These are phyloP conservation scores for Ophiostoma sp. DNA, from an alignment of 2,329 filamentous ascomycete species.

Conservation along the genomic window DNA sequence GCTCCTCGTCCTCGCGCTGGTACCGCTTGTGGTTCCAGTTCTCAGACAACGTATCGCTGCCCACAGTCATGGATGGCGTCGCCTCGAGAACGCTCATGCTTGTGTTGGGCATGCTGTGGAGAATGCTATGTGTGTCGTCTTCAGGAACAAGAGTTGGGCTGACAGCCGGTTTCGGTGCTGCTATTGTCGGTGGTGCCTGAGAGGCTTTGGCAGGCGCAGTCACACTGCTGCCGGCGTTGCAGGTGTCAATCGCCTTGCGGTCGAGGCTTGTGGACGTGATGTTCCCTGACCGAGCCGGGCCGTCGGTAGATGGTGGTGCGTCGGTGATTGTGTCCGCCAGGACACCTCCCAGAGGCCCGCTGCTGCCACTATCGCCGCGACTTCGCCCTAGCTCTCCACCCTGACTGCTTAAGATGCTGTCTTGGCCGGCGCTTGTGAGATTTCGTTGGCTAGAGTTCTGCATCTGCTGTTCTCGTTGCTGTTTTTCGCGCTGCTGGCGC, in stretches of 20 bases:
- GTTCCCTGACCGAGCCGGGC: neutral
- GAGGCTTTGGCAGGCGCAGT: too few relatives aligned
- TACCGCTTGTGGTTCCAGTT: slow-evolving; percentile 75
- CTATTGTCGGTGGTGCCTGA: neutral
- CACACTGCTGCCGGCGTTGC: too few relatives aligned
- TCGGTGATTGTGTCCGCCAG: neutral
- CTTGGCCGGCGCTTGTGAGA: slow-evolving; percentile 52
- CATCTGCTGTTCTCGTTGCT: slow-evolving; percentile 20
- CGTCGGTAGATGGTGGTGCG: neutral
- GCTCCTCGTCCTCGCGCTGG: slow-evolving; percentile 79
- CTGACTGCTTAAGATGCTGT: slow-evolving; percentile 43
- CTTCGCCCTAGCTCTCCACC: slow-evolving; percentile 29
- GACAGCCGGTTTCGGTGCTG: slow-evolving; percentile 18
- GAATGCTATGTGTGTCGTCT: slow-evolving; percentile 8
- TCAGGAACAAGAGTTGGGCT: slow-evolving; percentile 40
- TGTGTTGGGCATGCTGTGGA: slow-evolving; percentile 35
- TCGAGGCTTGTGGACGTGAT: neutral
- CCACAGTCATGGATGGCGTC: slow-evolving; percentile 32
- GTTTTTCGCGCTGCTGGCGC: neutral
- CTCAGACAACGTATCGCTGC: slow-evolving; percentile 35
- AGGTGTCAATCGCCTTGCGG: neutral
- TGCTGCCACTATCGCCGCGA: neutral
- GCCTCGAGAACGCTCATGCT: slow-evolving; percentile 39
- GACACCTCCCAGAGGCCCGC: neutral
- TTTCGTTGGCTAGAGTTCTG: slow-evolving; percentile 56